Conservation (phyloP, 2,329 filamentous ascomycete genomes). For the Alternaria sp. region DNA sequence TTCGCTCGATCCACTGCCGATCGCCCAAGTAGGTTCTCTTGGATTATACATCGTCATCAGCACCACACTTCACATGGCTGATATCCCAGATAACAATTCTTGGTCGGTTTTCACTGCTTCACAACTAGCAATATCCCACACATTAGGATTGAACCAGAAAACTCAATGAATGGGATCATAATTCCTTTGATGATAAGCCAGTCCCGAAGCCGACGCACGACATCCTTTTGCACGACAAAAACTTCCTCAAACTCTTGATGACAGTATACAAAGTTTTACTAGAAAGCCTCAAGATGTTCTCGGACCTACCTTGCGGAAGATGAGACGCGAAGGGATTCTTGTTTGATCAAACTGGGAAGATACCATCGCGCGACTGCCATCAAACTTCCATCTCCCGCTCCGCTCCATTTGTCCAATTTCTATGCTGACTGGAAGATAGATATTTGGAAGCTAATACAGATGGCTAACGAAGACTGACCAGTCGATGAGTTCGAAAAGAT, state of each 20-base stretch:
- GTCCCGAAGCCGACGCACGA: neutral
- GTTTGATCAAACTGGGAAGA: neutral
- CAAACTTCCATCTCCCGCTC: neutral
- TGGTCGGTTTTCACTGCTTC: neutral
- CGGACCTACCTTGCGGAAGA: neutral
- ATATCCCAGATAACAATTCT: neutral
- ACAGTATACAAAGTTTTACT: neutral
- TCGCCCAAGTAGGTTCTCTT: neutral
- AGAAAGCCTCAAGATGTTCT: no score
- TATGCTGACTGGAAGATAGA: neutral
- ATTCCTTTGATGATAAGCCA: neutral
- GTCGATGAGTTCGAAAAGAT: no score
- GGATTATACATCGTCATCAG: neutral
- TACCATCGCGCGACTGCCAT: neutral
- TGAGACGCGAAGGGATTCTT: neutral
- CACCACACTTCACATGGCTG: neutral
- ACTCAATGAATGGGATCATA: no score
- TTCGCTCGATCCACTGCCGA: neutral
- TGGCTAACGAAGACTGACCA: no score
- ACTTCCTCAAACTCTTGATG: neutral
- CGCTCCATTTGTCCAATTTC: neutral
- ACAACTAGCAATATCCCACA: neutral
- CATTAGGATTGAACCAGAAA: no score
- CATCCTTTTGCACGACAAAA: neutral
- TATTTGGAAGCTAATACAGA: no score